phyloP scores from a whole-genome alignment of 2,329 filamentous ascomycete genomes.

The Fusarium sp. region DNA sequence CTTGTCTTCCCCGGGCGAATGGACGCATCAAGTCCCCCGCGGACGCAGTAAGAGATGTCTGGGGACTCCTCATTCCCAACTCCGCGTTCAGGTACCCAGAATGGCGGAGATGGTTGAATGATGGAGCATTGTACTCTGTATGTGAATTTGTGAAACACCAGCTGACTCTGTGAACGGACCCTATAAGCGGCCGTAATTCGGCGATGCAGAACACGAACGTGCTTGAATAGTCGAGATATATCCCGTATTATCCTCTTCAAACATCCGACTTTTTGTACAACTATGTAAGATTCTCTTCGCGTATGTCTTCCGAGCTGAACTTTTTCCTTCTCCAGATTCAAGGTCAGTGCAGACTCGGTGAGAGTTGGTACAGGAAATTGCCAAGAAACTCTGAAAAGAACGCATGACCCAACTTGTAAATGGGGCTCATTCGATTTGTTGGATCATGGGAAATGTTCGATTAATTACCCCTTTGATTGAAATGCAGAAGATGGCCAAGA shows the following conservation, averaged over 20 bases:
- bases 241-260: constrained; percentile 24
- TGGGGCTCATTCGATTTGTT: constrained; percentile 1
- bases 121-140: background rate
- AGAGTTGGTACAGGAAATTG: background rate
- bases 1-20: background rate
- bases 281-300: background rate
- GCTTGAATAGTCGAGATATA: constrained; percentile 7
- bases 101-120: background rate
- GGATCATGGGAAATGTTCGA: background rate
- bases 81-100: background rate
- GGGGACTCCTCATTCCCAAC: constrained; percentile 19
- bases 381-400: constrained; percentile 15
- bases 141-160: constrained; percentile 23
- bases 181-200: constrained; percentile 29
- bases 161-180: constrained; percentile 25
- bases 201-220: constrained; percentile 14
- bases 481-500: constrained; percentile 17
- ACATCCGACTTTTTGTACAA: constrained; percentile 16
- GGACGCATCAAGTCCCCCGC: background rate
- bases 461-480: background rate
- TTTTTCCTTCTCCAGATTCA: background rate
- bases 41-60: constrained; percentile 14
- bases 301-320: constrained; percentile 2
- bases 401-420: constrained; percentile 1
- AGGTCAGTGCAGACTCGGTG: constrained; percentile 1